A percentile compares a stretch with the other conserved stretches of the same genome.
Evolutionary conservation across 495 filamentous ascomycete genomes (phyloP).

Genomic region (Cairneyella variabilis): DNA sequence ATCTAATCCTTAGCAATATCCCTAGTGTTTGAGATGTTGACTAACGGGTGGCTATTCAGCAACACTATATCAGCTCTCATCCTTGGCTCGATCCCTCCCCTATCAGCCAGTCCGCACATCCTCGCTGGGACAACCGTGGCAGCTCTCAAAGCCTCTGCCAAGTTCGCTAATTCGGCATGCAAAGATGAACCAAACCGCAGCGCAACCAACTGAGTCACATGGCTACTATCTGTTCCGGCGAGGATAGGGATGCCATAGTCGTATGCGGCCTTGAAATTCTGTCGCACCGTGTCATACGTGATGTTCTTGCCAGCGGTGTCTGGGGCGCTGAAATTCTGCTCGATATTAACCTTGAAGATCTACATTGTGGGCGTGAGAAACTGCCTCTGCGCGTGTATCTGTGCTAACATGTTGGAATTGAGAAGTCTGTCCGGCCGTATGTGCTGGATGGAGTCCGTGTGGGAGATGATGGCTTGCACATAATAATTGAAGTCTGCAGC

Average conservation of each 20-base stretch:
- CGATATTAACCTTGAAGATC: not conserved
- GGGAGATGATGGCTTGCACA: not conserved
- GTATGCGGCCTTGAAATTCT: not conserved
- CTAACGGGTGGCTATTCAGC: not conserved
- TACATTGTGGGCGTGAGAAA: not conserved
- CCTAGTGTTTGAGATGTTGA: not conserved
- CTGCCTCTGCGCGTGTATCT: not conserved
- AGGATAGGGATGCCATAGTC: not conserved
- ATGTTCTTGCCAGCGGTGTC: not conserved
- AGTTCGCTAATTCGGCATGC: slow-evolving; percentile 21
- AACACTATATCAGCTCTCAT: not conserved
- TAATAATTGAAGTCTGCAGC: not conserved
- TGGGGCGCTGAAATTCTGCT: not conserved
- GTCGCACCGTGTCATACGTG: no score
- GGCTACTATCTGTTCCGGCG: not conserved
- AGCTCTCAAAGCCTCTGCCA: slow-evolving; percentile 29
- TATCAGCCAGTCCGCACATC: not conserved
- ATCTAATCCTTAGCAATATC: not conserved
- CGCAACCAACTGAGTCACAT: not conserved
- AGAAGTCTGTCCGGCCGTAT: not conserved
- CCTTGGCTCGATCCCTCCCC: not conserved
- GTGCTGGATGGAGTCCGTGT: not conserved
- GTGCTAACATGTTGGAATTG: not conserved
- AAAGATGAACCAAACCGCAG: not conserved
- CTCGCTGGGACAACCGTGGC: slow-evolving; percentile 21